Base-by-base conservation (phyloP, 768 basidiomycete species). In the Rhodotorula diobovata region DNA sequence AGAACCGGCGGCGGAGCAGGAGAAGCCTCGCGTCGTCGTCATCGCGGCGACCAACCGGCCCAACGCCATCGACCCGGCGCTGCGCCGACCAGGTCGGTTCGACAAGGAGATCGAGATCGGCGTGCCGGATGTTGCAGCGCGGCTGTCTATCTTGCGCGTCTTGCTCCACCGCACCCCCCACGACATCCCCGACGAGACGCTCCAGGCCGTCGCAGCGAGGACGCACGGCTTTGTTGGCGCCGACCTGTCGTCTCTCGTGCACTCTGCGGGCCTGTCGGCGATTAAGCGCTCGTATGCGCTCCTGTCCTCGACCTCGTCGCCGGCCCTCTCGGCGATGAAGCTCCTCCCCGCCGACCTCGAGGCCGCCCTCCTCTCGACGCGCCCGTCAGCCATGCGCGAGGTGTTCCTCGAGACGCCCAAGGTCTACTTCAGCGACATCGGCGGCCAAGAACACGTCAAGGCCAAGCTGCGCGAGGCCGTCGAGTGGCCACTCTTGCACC, bases 201-300 rank as follows among this genome's bases (percentile, higher is more conserved):
- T 99, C 4, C 81, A 84, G 35, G 74, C 83, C 4, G 81, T 97
- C 28, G 89, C 94, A 0, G 84, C 86, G 20, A 72, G 78, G 16
- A 93, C 93, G 20, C 93, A 99, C 73, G 96, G 96, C 0, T 98
- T 94, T 79, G 96, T 99, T 57, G 96, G 95, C 14, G 96, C 96
- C 11, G 96, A 99, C 80, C 84, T 99, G 55, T 88, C 89, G 43
- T 91, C 93, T 0, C 87, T 97, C 64, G 87, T 97, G 34, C 89
- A 95, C 43, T 91, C 95, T 81, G 93, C 93, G 16, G 94, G 94
- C 6, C 93, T 93, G 6, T 80, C 87, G 32, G 90, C 93, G 6
- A 95, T 99, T 79, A 94, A 94, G 76, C 87, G 89, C 28, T 64
- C 77, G 15, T 73, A 73, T 55, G 54, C 73, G 12, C 63, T 69